These are phyloP conservation scores for Xylaria sp. DNA, from an alignment of 2,329 filamentous ascomycete genomes.

Conservation along the genomic window DNA sequence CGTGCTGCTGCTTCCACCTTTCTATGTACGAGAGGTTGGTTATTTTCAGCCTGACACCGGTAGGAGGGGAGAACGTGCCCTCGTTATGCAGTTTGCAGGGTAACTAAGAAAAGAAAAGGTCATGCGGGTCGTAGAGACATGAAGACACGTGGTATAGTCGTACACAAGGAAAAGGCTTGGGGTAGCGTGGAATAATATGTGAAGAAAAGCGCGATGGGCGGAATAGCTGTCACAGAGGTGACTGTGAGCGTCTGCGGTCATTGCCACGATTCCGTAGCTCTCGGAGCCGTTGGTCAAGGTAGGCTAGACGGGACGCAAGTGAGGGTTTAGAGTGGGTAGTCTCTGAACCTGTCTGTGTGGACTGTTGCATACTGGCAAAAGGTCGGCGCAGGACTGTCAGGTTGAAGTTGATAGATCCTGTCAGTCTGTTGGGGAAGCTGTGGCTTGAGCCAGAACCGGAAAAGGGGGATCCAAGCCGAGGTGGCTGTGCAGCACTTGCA, in stretches of 20 bases:
- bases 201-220: slow-evolving; percentile 9
- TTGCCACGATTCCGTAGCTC: slow-evolving; percentile 52
- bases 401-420: slow-evolving; percentile 50
- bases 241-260: slow-evolving; percentile 50
- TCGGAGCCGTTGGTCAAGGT: slow-evolving; percentile 60
- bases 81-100: slow-evolving; percentile 21
- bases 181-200: slow-evolving; percentile 14
- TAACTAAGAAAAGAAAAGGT: slow-evolving; percentile 19
- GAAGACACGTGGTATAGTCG: slow-evolving; percentile 28
- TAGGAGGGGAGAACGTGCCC: slow-evolving; percentile 14
- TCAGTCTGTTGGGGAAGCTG: slow-evolving; percentile 63
- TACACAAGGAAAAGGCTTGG: slow-evolving; percentile 26
- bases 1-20: slow-evolving; percentile 6
- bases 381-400: slow-evolving; percentile 50
- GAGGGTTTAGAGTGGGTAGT: slow-evolving; percentile 43
- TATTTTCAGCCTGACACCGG: slow-evolving; percentile 14
- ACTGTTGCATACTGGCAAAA: slow-evolving; percentile 61
- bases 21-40: slow-evolving; percentile 14
- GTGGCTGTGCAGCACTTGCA: slow-evolving; percentile 42
- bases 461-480: slow-evolving; percentile 64
- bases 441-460: slow-evolving; percentile 53
- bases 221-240: slow-evolving; percentile 45
- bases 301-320: slow-evolving; percentile 56
- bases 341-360: slow-evolving; percentile 39
- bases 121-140: slow-evolving; percentile 34